A percentile compares a stretch with the other conserved stretches of the same genome.
Evolutionary conservation across 768 basidiomycete genomes (phyloP).

Genomic region (Flagelloscypha sp.): DNA sequence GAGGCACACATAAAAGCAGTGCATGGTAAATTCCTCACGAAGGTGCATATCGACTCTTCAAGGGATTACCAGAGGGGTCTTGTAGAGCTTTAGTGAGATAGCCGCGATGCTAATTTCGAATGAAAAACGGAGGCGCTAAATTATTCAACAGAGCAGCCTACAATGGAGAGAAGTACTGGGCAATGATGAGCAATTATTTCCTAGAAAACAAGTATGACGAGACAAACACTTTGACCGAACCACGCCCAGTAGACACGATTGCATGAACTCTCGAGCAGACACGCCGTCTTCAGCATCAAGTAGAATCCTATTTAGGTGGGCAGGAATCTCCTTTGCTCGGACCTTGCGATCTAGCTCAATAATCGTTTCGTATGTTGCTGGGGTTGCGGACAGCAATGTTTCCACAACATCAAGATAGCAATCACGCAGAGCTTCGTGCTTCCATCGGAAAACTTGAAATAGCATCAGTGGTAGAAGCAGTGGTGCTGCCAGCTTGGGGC

Average conservation of each 20-base stretch:
- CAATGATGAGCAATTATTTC: slow-evolving; percentile 1
- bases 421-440: slow-evolving; percentile 47
- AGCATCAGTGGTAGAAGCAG: no score
- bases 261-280: no score
- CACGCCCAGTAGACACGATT: slow-evolving; percentile 44
- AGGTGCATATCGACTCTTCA: slow-evolving; percentile 63
- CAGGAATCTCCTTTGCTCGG: slow-evolving; percentile 52
- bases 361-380: slow-evolving; percentile 55
- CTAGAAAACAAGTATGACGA: not conserved
- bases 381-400: slow-evolving; percentile 46
- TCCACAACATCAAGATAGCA: slow-evolving; percentile 47
- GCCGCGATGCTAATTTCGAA: no score
- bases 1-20: no score
- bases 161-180: slow-evolving; percentile 54
- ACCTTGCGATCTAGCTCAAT: slow-evolving; percentile 63
- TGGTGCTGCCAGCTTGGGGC: no score
- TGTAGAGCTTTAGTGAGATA: slow-evolving; percentile 67
- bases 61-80: slow-evolving; percentile 59
- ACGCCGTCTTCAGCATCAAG: slow-evolving; percentile 35
- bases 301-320: slow-evolving; percentile 42
- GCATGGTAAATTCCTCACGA: no score
- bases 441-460: slow-evolving; percentile 47
- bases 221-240: slow-evolving; percentile 43
- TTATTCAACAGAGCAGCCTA: no score
- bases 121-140: no score